A percentile compares a stretch with the other conserved stretches of the same genome.
These are phyloP conservation scores for Sphaerulina vaccinii DNA, from an alignment of 2,329 filamentous ascomycete genomes.

Conservation along the genomic window DNA sequence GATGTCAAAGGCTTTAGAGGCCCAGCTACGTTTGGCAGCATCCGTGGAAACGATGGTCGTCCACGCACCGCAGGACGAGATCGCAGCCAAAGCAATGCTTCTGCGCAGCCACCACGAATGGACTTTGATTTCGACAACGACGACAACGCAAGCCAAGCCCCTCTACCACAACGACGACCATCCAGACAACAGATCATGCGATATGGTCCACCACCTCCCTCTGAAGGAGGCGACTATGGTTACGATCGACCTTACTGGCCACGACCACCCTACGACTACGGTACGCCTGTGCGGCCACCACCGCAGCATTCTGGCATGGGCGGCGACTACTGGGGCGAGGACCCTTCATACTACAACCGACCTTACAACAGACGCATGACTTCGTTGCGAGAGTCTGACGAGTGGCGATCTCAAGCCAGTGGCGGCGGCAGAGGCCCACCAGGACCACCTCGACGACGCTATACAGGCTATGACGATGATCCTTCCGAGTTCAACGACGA, in stretches of 20 bases:
- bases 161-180: conserved; percentile 24
- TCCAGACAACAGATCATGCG: conserved; percentile 30
- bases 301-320: conserved; percentile 8
- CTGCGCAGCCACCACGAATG: conserved; percentile 19
- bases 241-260: conserved; percentile 27
- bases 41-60: conserved; percentile 3
- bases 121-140: conserved; percentile 25
- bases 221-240: conserved; percentile 25
- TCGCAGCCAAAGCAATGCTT: conserved; percentile 22
- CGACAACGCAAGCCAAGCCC: conserved; percentile 17
- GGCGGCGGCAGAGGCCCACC: conserved; percentile 24
- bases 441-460: conserved; percentile 19
- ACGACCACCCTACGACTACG: conserved; percentile 29
- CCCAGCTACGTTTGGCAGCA: conserved; percentile 6
- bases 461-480: conserved; percentile 20
- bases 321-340: conserved; percentile 27
- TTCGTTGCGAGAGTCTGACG: conserved; percentile 26
- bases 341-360: conserved; percentile 29
- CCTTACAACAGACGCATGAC: conserved; percentile 27
- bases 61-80: conserved; percentile 15
- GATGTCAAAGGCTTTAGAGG: conserved; percentile 16
- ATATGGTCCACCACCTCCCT: conserved; percentile 23
- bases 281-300: conserved; percentile 18
- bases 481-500: conserved; percentile 26
- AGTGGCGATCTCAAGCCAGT: conserved; percentile 17